Conservation (phyloP, 768 basidiomycete genomes). For the Amanita thiersii region DNA sequence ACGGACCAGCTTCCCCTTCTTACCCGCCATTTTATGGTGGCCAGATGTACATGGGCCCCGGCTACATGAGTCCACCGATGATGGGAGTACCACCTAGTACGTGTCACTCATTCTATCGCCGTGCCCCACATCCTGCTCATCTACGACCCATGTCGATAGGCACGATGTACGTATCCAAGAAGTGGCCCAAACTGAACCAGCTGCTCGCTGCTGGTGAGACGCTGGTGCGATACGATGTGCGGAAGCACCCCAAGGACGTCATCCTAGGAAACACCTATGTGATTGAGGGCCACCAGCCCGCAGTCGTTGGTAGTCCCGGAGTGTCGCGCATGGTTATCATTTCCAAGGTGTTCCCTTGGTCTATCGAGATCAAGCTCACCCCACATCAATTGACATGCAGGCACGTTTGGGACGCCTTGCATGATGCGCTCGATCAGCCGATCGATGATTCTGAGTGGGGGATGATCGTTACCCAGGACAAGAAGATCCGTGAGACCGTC, state of each 20-base stretch:
- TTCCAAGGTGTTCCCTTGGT: constrained; percentile 59
- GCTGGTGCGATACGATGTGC: constrained; percentile 40
- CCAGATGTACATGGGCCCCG: not conserved
- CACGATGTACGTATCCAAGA: constrained; percentile 16
- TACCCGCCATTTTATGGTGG: constrained; percentile 2
- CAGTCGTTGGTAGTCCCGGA: constrained; percentile 23
- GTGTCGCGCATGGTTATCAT: constrained; percentile 40
- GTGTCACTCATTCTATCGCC: too few species aligned
- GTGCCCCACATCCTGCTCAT: too few species aligned
- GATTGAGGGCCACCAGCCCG: constrained; percentile 26
- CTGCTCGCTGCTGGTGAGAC: constrained; percentile 45
- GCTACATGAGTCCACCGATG: too few species aligned
- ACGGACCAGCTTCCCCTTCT: not conserved
- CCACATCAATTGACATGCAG: constrained; percentile 35
- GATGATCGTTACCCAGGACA: constrained; percentile 31
- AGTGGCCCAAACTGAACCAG: constrained; percentile 46
- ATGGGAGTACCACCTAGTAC: too few species aligned
- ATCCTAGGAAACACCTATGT: constrained; percentile 36
- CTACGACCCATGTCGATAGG: too few species aligned
- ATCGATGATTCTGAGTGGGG: constrained; percentile 67
- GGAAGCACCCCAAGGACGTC: constrained; percentile 30
- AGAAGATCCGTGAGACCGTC: constrained; percentile 32
- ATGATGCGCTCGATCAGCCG: constrained; percentile 40
- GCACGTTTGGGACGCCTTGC: constrained; percentile 47
- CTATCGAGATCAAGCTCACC: constrained; percentile 41